Evolutionary conservation across 305 asterid genomes (phyloP).

Genomic region (Rubia peregrina): DNA sequence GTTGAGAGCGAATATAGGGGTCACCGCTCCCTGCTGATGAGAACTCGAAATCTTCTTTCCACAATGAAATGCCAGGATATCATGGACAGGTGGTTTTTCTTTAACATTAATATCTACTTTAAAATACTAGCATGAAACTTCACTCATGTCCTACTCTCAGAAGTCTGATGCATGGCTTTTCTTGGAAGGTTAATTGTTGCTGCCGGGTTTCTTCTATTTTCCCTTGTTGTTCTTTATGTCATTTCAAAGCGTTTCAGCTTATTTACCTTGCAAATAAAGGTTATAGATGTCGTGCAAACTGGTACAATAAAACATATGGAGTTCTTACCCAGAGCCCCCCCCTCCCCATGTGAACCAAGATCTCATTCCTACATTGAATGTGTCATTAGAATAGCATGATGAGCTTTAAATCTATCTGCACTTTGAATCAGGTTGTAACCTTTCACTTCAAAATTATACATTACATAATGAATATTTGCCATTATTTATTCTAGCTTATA

Average conservation of each 20-base stretch:
- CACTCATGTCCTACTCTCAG: neutral
- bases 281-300: slow-evolving; percentile 58
- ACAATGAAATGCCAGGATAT: slow-evolving; percentile 88
- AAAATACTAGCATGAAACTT: neutral
- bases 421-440: too few relatives aligned
- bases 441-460: too few relatives aligned
- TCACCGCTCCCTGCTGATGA: slow-evolving; percentile 67
- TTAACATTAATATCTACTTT: neutral
- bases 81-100: slow-evolving; percentile 55
- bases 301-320: slow-evolving; percentile 58
- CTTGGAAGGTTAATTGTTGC: slow-evolving; percentile 59
- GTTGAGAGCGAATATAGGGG: slow-evolving; percentile 94
- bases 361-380: slow-evolving; percentile 32
- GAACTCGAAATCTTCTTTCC: slow-evolving; percentile 85
- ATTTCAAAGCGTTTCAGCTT: slow-evolving; percentile 85
- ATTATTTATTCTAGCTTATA: too few relatives aligned
- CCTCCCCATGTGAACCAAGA: slow-evolving; percentile 42
- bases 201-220: slow-evolving; percentile 60
- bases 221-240: slow-evolving; percentile 88
- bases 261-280: slow-evolving; percentile 71
- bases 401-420: slow-evolving; percentile 45
- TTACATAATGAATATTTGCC: too few relatives aligned
- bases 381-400: slow-evolving; percentile 60
- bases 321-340: slow-evolving; percentile 32
- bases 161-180: slow-evolving; percentile 13